phyloP scores from a whole-genome alignment of 352 stramenopile species.

The Phytophthora litchii region DNA sequence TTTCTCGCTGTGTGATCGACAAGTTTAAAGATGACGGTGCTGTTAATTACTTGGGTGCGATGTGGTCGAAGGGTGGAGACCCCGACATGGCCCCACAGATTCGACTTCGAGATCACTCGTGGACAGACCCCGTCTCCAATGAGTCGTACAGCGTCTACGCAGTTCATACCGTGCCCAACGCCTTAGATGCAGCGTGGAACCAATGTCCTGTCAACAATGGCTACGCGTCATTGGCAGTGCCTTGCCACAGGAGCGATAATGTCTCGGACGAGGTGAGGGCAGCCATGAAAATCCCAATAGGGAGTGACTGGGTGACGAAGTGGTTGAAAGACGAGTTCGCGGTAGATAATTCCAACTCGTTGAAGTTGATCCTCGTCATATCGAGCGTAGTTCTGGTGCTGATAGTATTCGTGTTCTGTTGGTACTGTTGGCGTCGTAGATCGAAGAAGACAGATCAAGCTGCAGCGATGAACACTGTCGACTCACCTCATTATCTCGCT shows the following conservation, averaged over 20 bases:
- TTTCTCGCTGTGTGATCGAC: slow-evolving; percentile 35
- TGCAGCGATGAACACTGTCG: background rate
- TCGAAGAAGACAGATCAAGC: background rate
- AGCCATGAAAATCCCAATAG: slow-evolving; percentile 7
- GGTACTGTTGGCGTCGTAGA: background rate
- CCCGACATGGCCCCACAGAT: slow-evolving; percentile 17
- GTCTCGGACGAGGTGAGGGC: slow-evolving; percentile 8
- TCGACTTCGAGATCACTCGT: slow-evolving; percentile 27
- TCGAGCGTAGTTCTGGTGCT: background rate
- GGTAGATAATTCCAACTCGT: background rate
- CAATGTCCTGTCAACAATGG: slow-evolving; percentile 16
- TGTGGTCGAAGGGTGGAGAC: slow-evolving; percentile 33
- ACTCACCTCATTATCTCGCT: background rate
- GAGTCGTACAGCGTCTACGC: slow-evolving; percentile 27
- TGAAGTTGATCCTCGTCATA: slow-evolving; percentile 8
- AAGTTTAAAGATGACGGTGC: slow-evolving; percentile 8
- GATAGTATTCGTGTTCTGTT: background rate
- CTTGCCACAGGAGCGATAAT: slow-evolving; percentile 11
- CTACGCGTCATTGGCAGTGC: slow-evolving; percentile 25
- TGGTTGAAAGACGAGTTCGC: slow-evolving; percentile 22
- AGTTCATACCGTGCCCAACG: slow-evolving; percentile 18
- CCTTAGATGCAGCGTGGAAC: slow-evolving; percentile 12
- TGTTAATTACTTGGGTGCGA: slow-evolving; percentile 12
- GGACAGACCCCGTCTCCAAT: slow-evolving; percentile 22
- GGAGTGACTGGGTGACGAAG: slow-evolving; percentile 19